These are phyloP conservation scores for Salinomyces thailandicus DNA, from an alignment of 2,329 filamentous ascomycete genomes.

Conservation along the genomic window DNA sequence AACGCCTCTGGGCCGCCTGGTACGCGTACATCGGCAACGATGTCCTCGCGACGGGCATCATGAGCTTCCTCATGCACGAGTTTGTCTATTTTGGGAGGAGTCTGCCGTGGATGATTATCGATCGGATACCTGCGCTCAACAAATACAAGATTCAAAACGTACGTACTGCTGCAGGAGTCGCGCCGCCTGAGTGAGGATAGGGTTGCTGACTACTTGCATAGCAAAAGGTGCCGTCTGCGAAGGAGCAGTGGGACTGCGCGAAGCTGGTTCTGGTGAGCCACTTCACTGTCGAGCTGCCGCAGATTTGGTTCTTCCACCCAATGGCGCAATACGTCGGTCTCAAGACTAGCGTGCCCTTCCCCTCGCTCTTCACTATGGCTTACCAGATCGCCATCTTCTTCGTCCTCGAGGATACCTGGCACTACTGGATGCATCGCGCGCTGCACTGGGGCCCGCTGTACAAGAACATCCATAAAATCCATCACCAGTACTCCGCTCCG, in stretches of 20 bases:
- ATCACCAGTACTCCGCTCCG: slow-evolving; percentile 96
- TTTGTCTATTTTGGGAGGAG: slow-evolving; percentile 85
- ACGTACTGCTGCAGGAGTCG: slow-evolving; percentile 25
- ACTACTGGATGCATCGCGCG: slow-evolving; percentile 90
- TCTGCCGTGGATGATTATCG: slow-evolving; percentile 87
- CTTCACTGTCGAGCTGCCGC: slow-evolving; percentile 94
- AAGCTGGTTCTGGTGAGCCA: slow-evolving; percentile 86
- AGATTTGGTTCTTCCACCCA: slow-evolving; percentile 99
- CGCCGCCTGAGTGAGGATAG: not conserved
- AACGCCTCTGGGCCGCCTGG: slow-evolving; percentile 90
- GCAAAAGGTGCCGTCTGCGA: slow-evolving; percentile 80
- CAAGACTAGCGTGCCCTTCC: slow-evolving; percentile 81
- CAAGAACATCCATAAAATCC: slow-evolving; percentile 95
- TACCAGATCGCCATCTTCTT: slow-evolving; percentile 92
- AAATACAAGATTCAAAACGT: slow-evolving; percentile 91
- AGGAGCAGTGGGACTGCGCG: slow-evolving; percentile 91
- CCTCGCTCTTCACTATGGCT: slow-evolving; percentile 71
- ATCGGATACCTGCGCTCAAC: slow-evolving; percentile 75
- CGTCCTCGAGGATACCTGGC: slow-evolving; percentile 91
- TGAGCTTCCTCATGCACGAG: slow-evolving; percentile 96
- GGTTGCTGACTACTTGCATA: slow-evolving; percentile 22
- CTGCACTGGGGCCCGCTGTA: slow-evolving; percentile 94
- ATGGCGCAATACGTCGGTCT: slow-evolving; percentile 89
- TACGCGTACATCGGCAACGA: slow-evolving; percentile 99
- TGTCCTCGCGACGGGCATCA: slow-evolving; percentile 87